Base-by-base conservation (phyloP, 2,329 filamentous ascomycete species). In the Tolypocladium nubicola region DNA sequence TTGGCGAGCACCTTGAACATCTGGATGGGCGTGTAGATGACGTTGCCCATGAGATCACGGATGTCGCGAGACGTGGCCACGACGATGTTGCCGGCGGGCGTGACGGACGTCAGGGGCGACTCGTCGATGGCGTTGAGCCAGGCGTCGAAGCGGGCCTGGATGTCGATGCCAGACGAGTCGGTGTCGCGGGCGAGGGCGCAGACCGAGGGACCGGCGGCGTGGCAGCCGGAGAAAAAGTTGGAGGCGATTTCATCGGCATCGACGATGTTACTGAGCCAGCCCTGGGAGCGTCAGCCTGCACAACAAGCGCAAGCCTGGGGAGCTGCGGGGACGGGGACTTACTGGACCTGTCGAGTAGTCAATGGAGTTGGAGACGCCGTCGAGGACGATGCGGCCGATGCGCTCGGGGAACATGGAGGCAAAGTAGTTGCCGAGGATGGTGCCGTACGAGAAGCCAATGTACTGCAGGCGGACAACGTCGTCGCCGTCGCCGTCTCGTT, bases 401-500 rank as follows among this genome's bases (percentile, higher is more conserved):
- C 71, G 65, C 0, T 62, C 69, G 0, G 71, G 69, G 39, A 68
- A 73, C 66, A 73, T 65, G 37, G 70, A 67, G 2, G 70, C 68
- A 59, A 73, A 70, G 37, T 68, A 68, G 47, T 71, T 71, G 1
- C 71, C 71, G 0, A 73, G 63, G 0, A 70, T 21, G 2, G 69
- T 71, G 19, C 71, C 70, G 21, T 82, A 82, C 7, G 76, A 79
- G 55, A 80, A 74, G 0, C 79, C 78, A 68, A 76, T 74, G 61
- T 79, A 82, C 62, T 76, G 75, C 37, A 80, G 61, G 13, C 63
- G 47, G 3, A 59, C 58, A 1, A 61, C 55, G 30, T 63, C 43
- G 21, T n/a, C 45, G 21, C 33, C 23, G 35, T 47, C 39, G 41
- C 30, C 53, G 21, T 16, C 37, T 49, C 61, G 60, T 55, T 52